phyloP scores from a whole-genome alignment of 1,284 basidiomycete species.

The Pseudozyma hubeiensis region DNA sequence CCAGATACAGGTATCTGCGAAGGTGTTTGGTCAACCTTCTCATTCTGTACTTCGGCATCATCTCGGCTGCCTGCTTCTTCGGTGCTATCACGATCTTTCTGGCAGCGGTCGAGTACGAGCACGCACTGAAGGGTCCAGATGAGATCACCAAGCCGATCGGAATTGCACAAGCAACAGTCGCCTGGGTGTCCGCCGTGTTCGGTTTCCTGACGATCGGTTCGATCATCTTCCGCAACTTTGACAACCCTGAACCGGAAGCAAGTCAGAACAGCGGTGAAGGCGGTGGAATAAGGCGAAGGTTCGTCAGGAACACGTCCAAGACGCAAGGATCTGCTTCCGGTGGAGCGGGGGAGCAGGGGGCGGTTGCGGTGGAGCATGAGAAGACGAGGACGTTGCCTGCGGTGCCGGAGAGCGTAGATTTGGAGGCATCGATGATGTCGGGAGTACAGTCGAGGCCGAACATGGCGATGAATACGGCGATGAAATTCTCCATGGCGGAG shows the following conservation, averaged over 20 bases:
- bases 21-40: constrained; percentile 55
- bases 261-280: constrained; percentile 26
- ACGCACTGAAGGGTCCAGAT: constrained; percentile 24
- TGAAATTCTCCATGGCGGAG: constrained; percentile 33
- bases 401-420: constrained; percentile 57
- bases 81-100: constrained; percentile 38
- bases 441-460: constrained; percentile 7
- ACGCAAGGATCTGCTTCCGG: constrained; percentile 6
- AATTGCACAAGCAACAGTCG: constrained; percentile 13
- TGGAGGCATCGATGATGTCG: constrained; percentile 42
- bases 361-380: constrained; percentile 2
- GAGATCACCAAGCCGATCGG: constrained; percentile 7
- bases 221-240: constrained; percentile 52
- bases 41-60: constrained; percentile 56
- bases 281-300: constrained; percentile 6
- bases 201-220: constrained; percentile 48
- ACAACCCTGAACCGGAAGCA: constrained; percentile 32
- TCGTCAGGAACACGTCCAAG: constrained; percentile 19
- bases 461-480: constrained; percentile 20
- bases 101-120: constrained; percentile 41
- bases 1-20: constrained; percentile 52
- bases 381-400: constrained; percentile 53
- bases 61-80: constrained; percentile 47
- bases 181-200: constrained; percentile 49
- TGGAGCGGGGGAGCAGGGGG: constrained; percentile 5